Evolutionary conservation across 106 monocot species (phyloP).

Genomic region (Apostasia ramifera): DNA sequence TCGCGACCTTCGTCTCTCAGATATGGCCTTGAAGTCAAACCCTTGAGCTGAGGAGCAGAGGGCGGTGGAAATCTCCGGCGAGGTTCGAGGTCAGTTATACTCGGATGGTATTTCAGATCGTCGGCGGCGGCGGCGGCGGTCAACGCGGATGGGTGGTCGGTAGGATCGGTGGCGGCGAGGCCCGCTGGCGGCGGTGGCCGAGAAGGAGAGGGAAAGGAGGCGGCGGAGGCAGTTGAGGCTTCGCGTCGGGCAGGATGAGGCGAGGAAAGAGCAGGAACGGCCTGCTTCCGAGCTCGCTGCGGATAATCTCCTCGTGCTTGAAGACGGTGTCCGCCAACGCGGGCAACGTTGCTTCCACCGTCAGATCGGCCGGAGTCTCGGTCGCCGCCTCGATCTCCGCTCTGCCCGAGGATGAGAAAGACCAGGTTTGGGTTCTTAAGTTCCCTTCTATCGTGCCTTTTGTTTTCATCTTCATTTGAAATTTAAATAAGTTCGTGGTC

Average conservation of each 20-base stretch:
- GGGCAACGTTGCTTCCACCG: constrained; percentile 61
- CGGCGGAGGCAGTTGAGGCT: not conserved
- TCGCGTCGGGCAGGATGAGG: constrained; percentile 23
- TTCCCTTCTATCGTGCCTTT: not conserved
- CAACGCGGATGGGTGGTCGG: constrained; percentile 23
- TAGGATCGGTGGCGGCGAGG: constrained; percentile 7
- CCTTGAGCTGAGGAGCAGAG: not conserved
- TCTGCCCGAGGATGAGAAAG: constrained; percentile 57
- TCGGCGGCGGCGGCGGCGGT: constrained; percentile 20
- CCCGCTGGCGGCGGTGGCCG: constrained; percentile 4
- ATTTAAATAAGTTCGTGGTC: too few species aligned
- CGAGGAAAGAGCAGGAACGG: constrained; percentile 40
- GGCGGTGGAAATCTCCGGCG: constrained; percentile 13
- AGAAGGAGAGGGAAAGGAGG: constrained; percentile 9
- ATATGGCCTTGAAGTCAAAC: constrained; percentile 6
- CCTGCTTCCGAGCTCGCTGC: constrained; percentile 78
- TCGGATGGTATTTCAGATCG: constrained; percentile 50
- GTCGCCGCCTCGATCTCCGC: constrained; percentile 69
- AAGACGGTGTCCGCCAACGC: constrained; percentile 94
- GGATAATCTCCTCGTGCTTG: constrained; percentile 92
- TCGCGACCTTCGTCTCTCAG: not conserved
- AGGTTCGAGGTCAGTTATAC: constrained; percentile 6
- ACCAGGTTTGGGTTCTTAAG: constrained; percentile 53
- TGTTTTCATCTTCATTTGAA: not conserved
- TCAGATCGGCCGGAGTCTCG: constrained; percentile 80